A percentile compares a stretch with the other conserved stretches of the same genome.
Evolutionary conservation across 2,329 filamentous ascomycete species (phyloP).

Genomic region (Sordariomycetes sp.): DNA sequence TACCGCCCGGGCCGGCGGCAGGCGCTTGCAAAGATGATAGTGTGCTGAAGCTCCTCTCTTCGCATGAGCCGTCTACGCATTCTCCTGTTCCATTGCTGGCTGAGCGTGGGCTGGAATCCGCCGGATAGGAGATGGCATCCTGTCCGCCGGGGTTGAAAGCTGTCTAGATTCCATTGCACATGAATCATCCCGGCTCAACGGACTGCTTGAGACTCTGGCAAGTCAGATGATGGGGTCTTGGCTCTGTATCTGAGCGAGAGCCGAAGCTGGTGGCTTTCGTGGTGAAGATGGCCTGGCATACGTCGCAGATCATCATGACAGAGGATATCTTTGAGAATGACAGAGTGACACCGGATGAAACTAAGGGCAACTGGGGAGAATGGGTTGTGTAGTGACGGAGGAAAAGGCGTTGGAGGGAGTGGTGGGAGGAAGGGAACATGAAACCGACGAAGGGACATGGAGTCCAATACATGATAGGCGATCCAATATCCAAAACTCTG

Average conservation of each 20-base stretch:
- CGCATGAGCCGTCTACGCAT: neutral
- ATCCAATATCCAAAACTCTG: too few relatives aligned
- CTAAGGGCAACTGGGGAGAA: too few relatives aligned
- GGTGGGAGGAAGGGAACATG: too few relatives aligned
- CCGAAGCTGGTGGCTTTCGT: neutral
- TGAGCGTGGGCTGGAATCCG: neutral
- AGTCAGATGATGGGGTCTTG: neutral
- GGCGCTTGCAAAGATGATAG: neutral
- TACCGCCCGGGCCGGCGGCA: neutral
- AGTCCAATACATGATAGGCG: too few relatives aligned
- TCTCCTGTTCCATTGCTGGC: neutral
- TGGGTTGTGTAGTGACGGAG: too few relatives aligned
- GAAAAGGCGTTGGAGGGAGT: too few relatives aligned
- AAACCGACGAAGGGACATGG: too few relatives aligned
- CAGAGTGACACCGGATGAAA: too few relatives aligned
- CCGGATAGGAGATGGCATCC: neutral
- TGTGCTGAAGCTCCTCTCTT: neutral
- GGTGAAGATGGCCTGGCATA: neutral
- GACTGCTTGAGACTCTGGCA: neutral
- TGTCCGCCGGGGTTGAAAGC: neutral
- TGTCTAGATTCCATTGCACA: neutral
- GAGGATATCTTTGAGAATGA: too few relatives aligned
- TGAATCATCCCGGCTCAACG: neutral
- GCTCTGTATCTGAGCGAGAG: neutral
- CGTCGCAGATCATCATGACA: neutral